Evolutionary conservation across 805 yeast species (phyloP), one percentile per base, ranked within the genome.

Genomic region (Ogataea henricii): DNA sequence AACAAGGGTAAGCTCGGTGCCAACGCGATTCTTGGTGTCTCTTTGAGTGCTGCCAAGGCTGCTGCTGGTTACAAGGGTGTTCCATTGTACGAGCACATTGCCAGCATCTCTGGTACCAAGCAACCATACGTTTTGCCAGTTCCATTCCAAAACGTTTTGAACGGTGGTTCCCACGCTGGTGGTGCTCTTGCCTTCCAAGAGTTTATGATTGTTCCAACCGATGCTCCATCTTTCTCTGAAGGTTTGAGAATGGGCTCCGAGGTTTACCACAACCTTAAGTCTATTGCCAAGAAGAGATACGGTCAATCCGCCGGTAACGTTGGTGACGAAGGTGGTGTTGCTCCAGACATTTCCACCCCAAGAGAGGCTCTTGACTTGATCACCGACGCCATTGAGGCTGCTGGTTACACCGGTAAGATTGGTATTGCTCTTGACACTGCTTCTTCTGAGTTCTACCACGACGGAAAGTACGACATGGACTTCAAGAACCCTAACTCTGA

Each of bases 261-360:
- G 82, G 97, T 91, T 64, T 92, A 92, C 94, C 98, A 92, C 85
- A 79, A 81, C 78, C 84, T 92, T 75, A 94, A 94, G 82, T 75
- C 91, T 59, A 78, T 87, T 67, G 86, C 98, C 74, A 88, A 89
- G 84, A 85, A 89, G 85, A 81, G 78, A 73, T 94, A 92, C 86
- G 99, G 99, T 71, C 86, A 89, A 70, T 85, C 96, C 56, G 99
- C 99, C 67, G 98, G 97, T 78, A 92, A 92, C 80, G 99, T 92
- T 71, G 99, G 99, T 84, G 99, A 92, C 77, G 99, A 92, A 83
- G 99, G 99, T 87, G 99, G 99, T 85, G 97, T 92, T 80, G 99
- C 99, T 67, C 99, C 99, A 76, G 89, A 90, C 76, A 85, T 94
- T 62, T 81, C 86, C 61, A 82, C 97, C 64, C 92, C 99, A 70